A percentile compares a stretch with the other conserved stretches of the same genome.
Evolutionary conservation across 768 basidiomycete species (phyloP).

Genomic region (Termitomyces sp.): DNA sequence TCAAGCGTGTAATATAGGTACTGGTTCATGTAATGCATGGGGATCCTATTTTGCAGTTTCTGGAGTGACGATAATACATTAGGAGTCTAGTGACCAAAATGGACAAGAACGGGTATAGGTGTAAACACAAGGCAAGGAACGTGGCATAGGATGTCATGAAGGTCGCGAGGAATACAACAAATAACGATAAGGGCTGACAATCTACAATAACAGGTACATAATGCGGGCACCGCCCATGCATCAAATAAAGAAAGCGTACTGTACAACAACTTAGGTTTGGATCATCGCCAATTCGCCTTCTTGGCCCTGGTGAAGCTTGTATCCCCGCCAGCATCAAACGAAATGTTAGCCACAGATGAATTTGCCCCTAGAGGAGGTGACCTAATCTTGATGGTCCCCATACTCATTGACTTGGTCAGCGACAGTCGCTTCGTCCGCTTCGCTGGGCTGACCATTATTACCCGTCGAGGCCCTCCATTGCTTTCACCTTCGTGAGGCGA

Average conservation of each 20-base stretch:
- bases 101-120: conserved; percentile 22
- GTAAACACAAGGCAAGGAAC: conserved; percentile 12
- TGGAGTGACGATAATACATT: conserved; percentile 6
- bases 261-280: conserved; percentile 6
- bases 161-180: conserved; percentile 7
- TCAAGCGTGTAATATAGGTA: conserved; percentile 77
- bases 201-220: conserved; percentile 15
- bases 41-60: background rate
- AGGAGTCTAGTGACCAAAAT: conserved; percentile 7
- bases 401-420: conserved; percentile 39
- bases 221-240: conserved; percentile 14
- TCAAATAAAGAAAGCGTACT: conserved; percentile 6
- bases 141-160: conserved; percentile 18
- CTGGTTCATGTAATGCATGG: conserved; percentile 1
- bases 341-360: conserved; percentile 27
- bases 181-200: conserved; percentile 13
- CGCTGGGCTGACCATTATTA: conserved; percentile 49
- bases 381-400: conserved; percentile 28
- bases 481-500: conserved; percentile 42
- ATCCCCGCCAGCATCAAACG: conserved; percentile 45
- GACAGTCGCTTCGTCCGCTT: conserved; percentile 61
- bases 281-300: conserved; percentile 61
- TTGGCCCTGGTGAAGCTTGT: conserved; percentile 42
- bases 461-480: conserved; percentile 28
- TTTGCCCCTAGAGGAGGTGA: conserved; percentile 19